Percentiles rank a stretch among this genome's conserved stretches.
Conservation (phyloP, 495 filamentous ascomycete genomes). For the Penicillium paxilli region DNA sequence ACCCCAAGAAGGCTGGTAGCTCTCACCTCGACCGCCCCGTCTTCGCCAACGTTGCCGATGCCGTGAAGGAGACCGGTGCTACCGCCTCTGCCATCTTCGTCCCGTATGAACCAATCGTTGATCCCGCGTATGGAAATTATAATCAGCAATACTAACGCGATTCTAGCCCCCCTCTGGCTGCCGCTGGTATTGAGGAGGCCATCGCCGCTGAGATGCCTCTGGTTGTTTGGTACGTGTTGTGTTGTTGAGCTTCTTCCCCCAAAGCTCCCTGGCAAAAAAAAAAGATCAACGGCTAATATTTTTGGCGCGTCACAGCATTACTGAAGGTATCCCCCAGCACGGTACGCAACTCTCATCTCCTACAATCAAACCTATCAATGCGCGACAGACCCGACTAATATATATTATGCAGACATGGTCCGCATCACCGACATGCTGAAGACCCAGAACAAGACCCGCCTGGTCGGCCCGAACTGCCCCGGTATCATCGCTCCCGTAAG, state of each 20-base stretch:
- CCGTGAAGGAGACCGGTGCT: conserved; percentile 87
- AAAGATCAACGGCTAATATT: conserved; percentile 10
- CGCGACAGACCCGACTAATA: conserved; percentile 20
- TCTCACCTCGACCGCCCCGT: conserved; percentile 90
- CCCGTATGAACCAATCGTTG: conserved; percentile 59
- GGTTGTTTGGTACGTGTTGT: conserved; percentile 71
- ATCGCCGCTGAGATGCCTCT: conserved; percentile 88
- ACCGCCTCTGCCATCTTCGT: conserved; percentile 96
- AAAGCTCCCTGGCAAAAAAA: conserved; percentile 16
- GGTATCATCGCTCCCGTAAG: conserved; percentile 89
- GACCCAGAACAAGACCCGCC: conserved; percentile 92
- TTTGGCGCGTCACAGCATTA: conserved; percentile 61
- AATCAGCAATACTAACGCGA: conserved; percentile 17
- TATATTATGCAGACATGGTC: conserved; percentile 78
- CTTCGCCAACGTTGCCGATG: conserved; percentile 85
- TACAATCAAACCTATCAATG: background rate
- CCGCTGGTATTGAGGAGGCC: conserved; percentile 94
- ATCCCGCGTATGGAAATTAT: background rate
- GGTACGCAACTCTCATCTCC: conserved; percentile 58
- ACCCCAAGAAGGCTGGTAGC: conserved; percentile 95
- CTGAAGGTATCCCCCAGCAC: conserved; percentile 97
- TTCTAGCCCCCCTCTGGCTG: conserved; percentile 80
- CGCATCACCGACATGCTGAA: conserved; percentile 98
- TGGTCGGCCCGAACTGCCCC: conserved; percentile 98
- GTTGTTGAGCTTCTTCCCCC: too few relatives aligned